A percentile compares a stretch with the other conserved stretches of the same genome.
phyloP scores from a whole-genome alignment of 306 rosid species.

The Medicago lupulina region DNA sequence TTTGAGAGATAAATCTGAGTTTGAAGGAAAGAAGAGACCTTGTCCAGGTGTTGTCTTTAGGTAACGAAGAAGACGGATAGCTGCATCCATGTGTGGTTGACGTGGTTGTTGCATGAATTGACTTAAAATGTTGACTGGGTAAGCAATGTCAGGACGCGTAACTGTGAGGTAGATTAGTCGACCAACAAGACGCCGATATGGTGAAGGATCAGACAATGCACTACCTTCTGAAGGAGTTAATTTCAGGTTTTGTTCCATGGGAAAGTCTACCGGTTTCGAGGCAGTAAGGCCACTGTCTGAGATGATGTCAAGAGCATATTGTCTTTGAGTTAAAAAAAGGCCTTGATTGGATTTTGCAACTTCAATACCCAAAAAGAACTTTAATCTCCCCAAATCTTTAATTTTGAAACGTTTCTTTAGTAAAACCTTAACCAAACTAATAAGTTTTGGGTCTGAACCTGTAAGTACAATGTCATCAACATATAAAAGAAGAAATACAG shows the following conservation, averaged over 20 bases:
- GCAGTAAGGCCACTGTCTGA: not conserved
- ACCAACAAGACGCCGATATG: not conserved
- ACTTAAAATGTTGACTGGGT: conserved; percentile 1
- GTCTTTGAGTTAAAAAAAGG: not conserved
- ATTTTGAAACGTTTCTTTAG: not conserved
- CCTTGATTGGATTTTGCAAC: not conserved
- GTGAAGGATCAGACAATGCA: not conserved
- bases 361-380: not conserved
- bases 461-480: not conserved
- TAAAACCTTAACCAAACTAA: not conserved
- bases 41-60: not conserved
- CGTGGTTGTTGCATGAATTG: not conserved
- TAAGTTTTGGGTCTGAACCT: not conserved
- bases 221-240: not conserved
- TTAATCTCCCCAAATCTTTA: not conserved
- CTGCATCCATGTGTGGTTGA: conserved; percentile 8
- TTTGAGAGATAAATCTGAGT: not conserved
- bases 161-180: not conserved
- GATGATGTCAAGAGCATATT: conserved; percentile 4
- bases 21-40: not conserved
- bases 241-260: not conserved
- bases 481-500: not conserved
- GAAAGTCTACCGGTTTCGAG: not conserved
- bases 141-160: not conserved
- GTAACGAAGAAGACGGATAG: not conserved